Conservation (phyloP, 2,329 filamentous ascomycete genomes). For the Alternaria rosae region DNA sequence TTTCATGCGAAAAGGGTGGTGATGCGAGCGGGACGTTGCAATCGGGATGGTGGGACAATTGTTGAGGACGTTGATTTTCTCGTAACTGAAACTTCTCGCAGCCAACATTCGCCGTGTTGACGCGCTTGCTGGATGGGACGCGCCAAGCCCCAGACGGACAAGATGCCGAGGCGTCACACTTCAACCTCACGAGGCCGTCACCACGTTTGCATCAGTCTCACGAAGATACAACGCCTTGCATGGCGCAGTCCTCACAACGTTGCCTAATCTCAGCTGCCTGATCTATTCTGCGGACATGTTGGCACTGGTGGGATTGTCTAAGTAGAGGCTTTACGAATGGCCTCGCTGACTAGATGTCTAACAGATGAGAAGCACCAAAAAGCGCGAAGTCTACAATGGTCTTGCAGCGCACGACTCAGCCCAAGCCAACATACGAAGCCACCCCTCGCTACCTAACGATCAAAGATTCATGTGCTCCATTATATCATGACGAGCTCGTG, state of each 20-base stretch:
- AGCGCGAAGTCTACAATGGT: neutral
- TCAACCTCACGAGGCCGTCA: slow-evolving; percentile 2
- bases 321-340: neutral
- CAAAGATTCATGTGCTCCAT: neutral
- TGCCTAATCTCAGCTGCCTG: too few relatives aligned
- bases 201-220: neutral
- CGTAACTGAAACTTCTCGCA: neutral
- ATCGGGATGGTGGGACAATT: neutral
- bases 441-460: neutral
- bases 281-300: too few relatives aligned
- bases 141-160: neutral
- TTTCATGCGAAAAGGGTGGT: neutral
- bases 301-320: neutral
- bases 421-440: neutral
- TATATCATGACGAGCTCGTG: neutral
- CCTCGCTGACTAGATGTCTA: neutral
- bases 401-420: neutral
- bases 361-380: neutral
- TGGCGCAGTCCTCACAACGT: slow-evolving; percentile 5
- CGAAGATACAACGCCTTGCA: slow-evolving; percentile 2
- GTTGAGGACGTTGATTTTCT: neutral
- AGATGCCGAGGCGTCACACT: neutral
- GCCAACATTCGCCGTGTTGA: neutral
- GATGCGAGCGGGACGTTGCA: neutral
- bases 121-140: neutral